These are phyloP conservation scores for Heliamphora pulchella DNA, from an alignment of 179 eudicot genomes.

Conservation along the genomic window DNA sequence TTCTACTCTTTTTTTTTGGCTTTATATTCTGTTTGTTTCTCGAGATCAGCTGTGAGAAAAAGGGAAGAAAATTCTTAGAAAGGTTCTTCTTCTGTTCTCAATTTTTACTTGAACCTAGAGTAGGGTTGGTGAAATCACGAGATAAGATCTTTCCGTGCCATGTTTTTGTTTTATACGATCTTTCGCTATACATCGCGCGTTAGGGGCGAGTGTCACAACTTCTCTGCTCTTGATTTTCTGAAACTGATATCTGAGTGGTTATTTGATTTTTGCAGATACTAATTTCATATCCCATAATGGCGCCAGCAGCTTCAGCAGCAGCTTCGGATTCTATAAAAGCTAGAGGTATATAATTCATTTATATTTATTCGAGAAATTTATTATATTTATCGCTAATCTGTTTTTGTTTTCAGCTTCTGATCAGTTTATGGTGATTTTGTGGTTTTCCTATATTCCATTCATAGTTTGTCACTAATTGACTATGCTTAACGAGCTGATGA, in stretches of 20 bases:
- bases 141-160: not conserved
- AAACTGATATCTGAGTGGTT: not conserved
- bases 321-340: constrained; percentile 22
- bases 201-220: not conserved
- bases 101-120: not conserved
- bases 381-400: no score
- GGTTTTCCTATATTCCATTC: not conserved
- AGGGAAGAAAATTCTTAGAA: not conserved
- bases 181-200: not conserved
- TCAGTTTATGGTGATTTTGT: not conserved
- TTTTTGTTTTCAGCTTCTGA: not conserved
- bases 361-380: not conserved
- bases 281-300: constrained; percentile 12
- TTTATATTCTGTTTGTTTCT: not conserved
- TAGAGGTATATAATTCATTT: constrained; percentile 17
- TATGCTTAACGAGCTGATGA: not conserved
- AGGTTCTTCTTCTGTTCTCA: not conserved
- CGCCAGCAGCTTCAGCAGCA: constrained; percentile 21
- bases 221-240: not conserved
- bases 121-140: not conserved
- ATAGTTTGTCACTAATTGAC: not conserved
- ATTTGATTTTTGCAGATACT: constrained; percentile 11
- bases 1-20: not conserved
- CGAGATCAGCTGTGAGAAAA: not conserved
- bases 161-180: not conserved